Percentiles rank a stretch among this genome's conserved stretches.
These are phyloP conservation scores for Colletotrichum spaethianum DNA, from an alignment of 2,329 filamentous ascomycete genomes.

Conservation along the genomic window DNA sequence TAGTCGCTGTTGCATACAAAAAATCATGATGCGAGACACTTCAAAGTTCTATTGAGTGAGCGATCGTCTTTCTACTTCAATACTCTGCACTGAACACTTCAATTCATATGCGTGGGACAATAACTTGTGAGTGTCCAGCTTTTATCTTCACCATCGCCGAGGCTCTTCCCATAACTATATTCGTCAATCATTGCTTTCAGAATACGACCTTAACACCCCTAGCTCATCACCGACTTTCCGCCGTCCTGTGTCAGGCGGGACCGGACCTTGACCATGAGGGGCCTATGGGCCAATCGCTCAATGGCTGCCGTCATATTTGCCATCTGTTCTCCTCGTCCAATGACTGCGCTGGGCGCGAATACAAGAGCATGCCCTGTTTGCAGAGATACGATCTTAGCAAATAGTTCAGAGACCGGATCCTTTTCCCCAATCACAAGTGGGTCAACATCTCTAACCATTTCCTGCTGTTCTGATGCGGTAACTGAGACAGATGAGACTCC, in stretches of 20 bases:
- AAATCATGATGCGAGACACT: no score
- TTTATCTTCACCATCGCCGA: no score
- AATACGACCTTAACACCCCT: no score
- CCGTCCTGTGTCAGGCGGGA: slow-evolving; percentile 61
- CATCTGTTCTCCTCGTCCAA: background rate
- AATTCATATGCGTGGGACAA: no score
- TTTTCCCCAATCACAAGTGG: slow-evolving; percentile 40
- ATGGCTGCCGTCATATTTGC: slow-evolving; percentile 39
- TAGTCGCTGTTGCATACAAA: no score
- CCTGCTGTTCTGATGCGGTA: slow-evolving; percentile 20
- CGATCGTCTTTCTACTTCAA: no score
- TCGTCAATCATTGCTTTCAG: no score
- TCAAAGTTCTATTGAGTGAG: no score
- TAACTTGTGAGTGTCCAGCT: no score
- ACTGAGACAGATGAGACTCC: slow-evolving; percentile 44
- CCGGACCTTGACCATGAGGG: slow-evolving; percentile 58
- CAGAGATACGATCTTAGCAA: slow-evolving; percentile 59
- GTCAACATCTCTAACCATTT: background rate
- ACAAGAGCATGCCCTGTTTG: slow-evolving; percentile 61
- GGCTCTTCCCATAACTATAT: background rate
- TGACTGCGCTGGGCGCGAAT: slow-evolving; percentile 61
- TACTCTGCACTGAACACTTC: no score
- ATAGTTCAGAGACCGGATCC: slow-evolving; percentile 51
- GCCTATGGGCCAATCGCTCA: slow-evolving; percentile 53
- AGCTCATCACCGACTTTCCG: slow-evolving; percentile 61